Conservation (phyloP, 2,329 filamentous ascomycete genomes). For the Trichoderma atrobrunneum region DNA sequence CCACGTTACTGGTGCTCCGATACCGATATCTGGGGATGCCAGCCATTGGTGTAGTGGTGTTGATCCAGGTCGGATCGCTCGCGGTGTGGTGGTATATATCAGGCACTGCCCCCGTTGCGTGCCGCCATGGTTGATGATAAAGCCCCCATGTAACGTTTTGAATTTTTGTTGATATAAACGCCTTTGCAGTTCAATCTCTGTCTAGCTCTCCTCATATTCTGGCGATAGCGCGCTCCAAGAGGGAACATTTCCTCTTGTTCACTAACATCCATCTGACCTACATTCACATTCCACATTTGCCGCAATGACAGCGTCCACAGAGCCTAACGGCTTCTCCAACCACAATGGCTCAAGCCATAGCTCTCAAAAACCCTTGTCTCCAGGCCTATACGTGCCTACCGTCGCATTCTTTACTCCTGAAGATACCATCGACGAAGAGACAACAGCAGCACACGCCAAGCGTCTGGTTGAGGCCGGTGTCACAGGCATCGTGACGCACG, state of each 20-base stretch:
- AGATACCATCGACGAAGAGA: slow-evolving; percentile 54
- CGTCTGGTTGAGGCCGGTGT: slow-evolving; percentile 62
- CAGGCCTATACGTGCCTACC: slow-evolving; percentile 60
- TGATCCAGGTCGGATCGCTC: background rate
- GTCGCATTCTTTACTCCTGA: slow-evolving; percentile 59
- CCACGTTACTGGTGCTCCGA: background rate
- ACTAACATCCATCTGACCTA: background rate
- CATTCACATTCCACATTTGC: background rate
- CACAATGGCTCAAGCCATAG: background rate
- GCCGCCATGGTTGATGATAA: background rate
- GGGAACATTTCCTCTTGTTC: background rate
- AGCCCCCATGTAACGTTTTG: background rate
- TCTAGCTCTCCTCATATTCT: background rate
- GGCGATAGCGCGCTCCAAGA: background rate
- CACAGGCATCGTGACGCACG: slow-evolving; percentile 65
- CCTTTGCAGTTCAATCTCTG: background rate
- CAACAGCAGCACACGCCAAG: slow-evolving; percentile 51
- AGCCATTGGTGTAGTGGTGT: background rate
- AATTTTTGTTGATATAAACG: background rate
- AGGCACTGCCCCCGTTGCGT: background rate
- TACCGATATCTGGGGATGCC: background rate
- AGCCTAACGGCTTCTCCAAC: background rate
- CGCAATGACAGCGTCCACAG: slow-evolving; percentile 20
- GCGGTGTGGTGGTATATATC: background rate
- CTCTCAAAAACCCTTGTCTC: background rate